These are phyloP conservation scores for Russula griseocarnosa DNA, from an alignment of 768 basidiomycete genomes.

Conservation along the genomic window DNA sequence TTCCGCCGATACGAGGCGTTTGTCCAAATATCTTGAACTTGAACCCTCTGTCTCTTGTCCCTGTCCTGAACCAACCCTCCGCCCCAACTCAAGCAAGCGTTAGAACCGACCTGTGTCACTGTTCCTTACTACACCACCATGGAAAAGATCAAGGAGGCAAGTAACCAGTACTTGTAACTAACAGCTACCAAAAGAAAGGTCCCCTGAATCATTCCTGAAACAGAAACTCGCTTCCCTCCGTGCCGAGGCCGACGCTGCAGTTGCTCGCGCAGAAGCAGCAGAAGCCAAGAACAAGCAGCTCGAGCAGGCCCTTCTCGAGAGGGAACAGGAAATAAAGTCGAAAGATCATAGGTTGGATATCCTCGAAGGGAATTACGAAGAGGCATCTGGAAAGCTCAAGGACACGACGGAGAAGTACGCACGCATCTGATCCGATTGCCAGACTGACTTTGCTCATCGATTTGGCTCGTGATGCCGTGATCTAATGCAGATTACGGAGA, in stretches of 20 bases:
- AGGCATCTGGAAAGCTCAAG: neutral
- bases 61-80: conserved; percentile 15
- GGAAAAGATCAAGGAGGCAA: conserved; percentile 22
- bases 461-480: neutral
- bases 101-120: neutral
- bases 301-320: conserved; percentile 21
- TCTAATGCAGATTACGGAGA: conserved; percentile 10
- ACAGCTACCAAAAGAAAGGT: no score
- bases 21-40: neutral
- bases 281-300: conserved; percentile 16
- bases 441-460: neutral
- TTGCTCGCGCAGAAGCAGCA: conserved; percentile 10
- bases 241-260: conserved; percentile 14
- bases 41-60: neutral
- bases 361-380: conserved; percentile 7
- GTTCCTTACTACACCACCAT: neutral
- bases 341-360: conserved; percentile 21
- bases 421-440: no score
- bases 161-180: neutral
- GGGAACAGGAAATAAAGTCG: conserved; percentile 22
- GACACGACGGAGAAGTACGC: conserved; percentile 8
- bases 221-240: conserved; percentile 23
- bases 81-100: neutral
- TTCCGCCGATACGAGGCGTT: neutral
- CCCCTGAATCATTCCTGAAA: no score